Conservation (phyloP, 192 early-diverging fungal species). For the Coemansia guatemalensis region DNA sequence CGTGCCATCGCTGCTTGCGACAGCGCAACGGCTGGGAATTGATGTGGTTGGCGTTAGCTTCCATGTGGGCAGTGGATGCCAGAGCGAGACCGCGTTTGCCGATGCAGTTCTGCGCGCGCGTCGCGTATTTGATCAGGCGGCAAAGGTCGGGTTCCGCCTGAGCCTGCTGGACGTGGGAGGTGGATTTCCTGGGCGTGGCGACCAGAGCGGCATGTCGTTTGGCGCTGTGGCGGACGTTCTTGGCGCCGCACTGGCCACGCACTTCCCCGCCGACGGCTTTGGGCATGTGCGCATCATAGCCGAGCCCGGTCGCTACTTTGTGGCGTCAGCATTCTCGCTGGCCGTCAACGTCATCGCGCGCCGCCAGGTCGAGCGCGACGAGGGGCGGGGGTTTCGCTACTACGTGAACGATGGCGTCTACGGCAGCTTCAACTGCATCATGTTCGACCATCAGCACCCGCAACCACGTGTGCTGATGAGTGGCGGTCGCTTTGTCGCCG, state of each 20-base stretch:
- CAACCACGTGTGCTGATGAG: constrained; percentile 66
- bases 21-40: constrained; percentile 77
- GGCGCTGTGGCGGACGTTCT: constrained; percentile 77
- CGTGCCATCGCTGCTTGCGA: constrained; percentile 64
- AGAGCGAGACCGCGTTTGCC: constrained; percentile 81
- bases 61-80: constrained; percentile 97
- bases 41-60: constrained; percentile 92
- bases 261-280: constrained; percentile 63
- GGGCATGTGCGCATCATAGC: constrained; percentile 87
- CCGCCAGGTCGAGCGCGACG: constrained; percentile 65
- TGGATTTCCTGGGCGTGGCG: constrained; percentile 88
- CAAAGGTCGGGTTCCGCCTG: constrained; percentile 71
- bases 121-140: constrained; percentile 86
- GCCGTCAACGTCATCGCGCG: constrained; percentile 93
- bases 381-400: constrained; percentile 62
- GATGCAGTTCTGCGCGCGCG: constrained; percentile 88
- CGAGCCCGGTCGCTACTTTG: constrained; percentile 97
- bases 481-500: constrained; percentile 46
- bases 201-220: constrained; percentile 77
- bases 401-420: constrained; percentile 99
- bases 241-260: constrained; percentile 70
- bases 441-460: constrained; percentile 91
- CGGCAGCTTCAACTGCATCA: constrained; percentile 97
- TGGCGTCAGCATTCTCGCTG: constrained; percentile 88
- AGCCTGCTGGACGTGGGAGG: constrained; percentile 86